These are phyloP conservation scores for Phylloporus scabripes DNA, from an alignment of 768 basidiomycete genomes.

Conservation along the genomic window DNA sequence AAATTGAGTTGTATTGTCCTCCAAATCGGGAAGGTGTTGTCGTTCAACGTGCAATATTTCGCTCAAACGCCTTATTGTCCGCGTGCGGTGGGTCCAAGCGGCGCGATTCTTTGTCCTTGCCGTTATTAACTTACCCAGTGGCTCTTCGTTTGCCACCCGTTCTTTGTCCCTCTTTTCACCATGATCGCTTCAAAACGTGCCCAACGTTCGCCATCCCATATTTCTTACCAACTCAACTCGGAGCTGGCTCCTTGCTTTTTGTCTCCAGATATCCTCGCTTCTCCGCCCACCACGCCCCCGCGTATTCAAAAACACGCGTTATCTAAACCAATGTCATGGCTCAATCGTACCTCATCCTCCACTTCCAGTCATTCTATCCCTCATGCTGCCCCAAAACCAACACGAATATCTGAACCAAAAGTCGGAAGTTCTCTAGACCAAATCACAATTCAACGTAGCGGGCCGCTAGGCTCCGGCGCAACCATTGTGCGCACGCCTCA, in stretches of 20 bases:
- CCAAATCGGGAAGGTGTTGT: conserved; percentile 24
- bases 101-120: conserved; percentile 7
- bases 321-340: conserved; percentile 40
- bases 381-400: conserved; percentile 34
- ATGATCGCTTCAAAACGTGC: conserved; percentile 25
- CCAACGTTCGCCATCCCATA: conserved; percentile 15
- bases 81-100: not conserved
- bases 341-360: conserved; percentile 35
- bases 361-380: conserved; percentile 21
- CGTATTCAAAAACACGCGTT: conserved; percentile 34
- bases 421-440: conserved; percentile 31
- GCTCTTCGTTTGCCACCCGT: not conserved
- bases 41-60: conserved; percentile 8
- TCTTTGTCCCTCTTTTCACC: conserved; percentile 6
- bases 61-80: conserved; percentile 14
- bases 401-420: conserved; percentile 43
- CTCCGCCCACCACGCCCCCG: conserved; percentile 28
- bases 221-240: conserved; percentile 10
- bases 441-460: conserved; percentile 33
- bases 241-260: conserved; percentile 26
- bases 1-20: conserved; percentile 14
- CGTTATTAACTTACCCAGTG: conserved; percentile 6
- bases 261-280: conserved; percentile 17
- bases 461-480: conserved; percentile 64
- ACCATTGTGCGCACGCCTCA: conserved; percentile 74